Base-by-base conservation (phyloP, 140 eudicot genomes). In the Anethum foeniculum region DNA sequence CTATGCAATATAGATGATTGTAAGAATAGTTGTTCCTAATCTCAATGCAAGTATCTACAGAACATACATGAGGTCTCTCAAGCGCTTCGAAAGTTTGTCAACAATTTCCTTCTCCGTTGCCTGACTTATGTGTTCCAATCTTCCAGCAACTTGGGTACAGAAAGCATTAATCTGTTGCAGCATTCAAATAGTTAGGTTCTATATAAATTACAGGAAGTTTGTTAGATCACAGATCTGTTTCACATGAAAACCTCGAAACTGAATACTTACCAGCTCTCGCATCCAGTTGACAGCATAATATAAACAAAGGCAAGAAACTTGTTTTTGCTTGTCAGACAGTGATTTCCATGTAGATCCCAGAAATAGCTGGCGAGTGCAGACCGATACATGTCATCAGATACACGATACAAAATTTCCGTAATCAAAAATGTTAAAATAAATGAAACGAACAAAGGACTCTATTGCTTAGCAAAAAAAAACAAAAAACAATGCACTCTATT, bases 201-300 rank as follows among this genome's bases (percentile, higher is more conserved):
- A 27, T 11, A 32, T 25, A 71, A 52, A 83, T 6, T n/a, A 58
- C 77, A 13, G 69, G 34, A 79, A 30, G 10, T 25, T 44, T 83
- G 78, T 71, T 16, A 82, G 28, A 72, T 69, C 74, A 56, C 25
- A 56, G 77, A 56, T 77, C 67, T 36, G 32, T 81, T 49, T 76
- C 44, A 71, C 36, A 23, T 28, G 43, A 67, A 81, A 67, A 58
- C 38, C 51, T 76, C n/a, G 64, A 81, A 46, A 77, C 25, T 86
- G 51, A 58, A 46, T 21, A 87, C 88, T 84, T 85, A 91, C 97
- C 78, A 93, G 92, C 82, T 93, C 97, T 75, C 97, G 78, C 54
- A 89, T 87, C 97, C 97, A 93, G 81, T 93, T 93, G 71, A 87
- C 90, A 76, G 97, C 96, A 89, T 93, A 90, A 82, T 90, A 91